Base-by-base conservation (phyloP, 345 rosid species). In the Clarkia xantiana region DNA sequence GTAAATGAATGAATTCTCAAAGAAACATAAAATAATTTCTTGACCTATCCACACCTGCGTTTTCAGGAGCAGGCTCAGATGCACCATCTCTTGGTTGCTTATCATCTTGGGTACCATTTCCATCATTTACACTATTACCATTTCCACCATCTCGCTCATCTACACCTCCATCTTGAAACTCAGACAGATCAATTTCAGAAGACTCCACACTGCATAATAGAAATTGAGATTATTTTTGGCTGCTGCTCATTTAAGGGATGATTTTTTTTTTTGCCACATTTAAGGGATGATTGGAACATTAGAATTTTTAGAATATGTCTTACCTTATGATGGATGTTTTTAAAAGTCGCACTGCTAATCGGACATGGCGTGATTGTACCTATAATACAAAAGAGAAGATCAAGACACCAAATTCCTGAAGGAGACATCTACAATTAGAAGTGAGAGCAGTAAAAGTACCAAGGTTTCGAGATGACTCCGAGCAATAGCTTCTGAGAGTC, bases 401-500 rank as follows among this genome's bases (percentile, higher is more conserved):
- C 18, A 14, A 11, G 11, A 11, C 18, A 12, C 16, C 41, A 11
- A 11, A 40, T 14, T 13, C 14, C 1, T 1, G 17, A 29, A 9
- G 8, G 18, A 22, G 1, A 49, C 34, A 36, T 1, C 11, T n/a
- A 44, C 3, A 12, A 17, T 14, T 45, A 16, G 19, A 52, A 23
- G 44, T 57, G 51, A 19, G 45, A 42, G 16, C 48, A 29, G 56
- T 20, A 40, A 49, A 50, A 44, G 56, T 49, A 91, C 98, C 93
- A 76, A 75, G 51, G 57, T 47, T 66, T 80, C 96, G 64, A 84
- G 69, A 73, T 86, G 73, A 62, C 93, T 75, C 45, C 90, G 76
- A 56, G 98, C 96, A 70, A 91, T 84, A 60, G 94, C 96, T 78
- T 84, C 96, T 19, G 95, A 91, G 53, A 86, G 76, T 59, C 98